phyloP scores from a whole-genome alignment of 768 basidiomycete genomes.

The Termitomyces eurrhizus region DNA sequence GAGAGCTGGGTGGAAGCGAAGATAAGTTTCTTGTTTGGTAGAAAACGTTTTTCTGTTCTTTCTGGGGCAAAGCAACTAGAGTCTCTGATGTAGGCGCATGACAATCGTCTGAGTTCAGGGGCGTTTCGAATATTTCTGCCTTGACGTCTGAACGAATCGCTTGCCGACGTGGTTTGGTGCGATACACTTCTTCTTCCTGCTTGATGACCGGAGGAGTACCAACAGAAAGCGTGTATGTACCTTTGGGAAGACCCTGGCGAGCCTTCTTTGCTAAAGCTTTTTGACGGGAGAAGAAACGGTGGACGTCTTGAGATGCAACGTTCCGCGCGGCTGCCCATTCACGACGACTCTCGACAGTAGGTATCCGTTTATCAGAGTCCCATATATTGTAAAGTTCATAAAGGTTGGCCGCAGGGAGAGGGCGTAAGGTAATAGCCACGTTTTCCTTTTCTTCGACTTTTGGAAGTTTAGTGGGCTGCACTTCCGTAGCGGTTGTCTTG shows the following conservation, averaged over 20 bases:
- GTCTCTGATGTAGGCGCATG: constrained; percentile 10
- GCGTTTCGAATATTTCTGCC: neutral
- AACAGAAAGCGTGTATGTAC: constrained; percentile 35
- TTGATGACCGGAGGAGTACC: constrained; percentile 28
- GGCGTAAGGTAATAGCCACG: neutral
- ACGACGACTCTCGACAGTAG: constrained; percentile 31
- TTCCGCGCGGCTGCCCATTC: constrained; percentile 37
- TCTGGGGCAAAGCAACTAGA: constrained; percentile 4
- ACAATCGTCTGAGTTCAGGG: neutral
- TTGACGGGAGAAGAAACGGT: constrained; percentile 37
- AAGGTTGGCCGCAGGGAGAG: constrained; percentile 21
- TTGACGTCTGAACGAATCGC: neutral
- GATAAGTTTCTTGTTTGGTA: neutral
- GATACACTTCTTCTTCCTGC: neutral
- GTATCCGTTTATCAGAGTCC: constrained; percentile 33
- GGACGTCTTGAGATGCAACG: constrained; percentile 27
- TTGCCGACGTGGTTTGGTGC: neutral
- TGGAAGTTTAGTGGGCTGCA: neutral
- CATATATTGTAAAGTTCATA: constrained; percentile 34
- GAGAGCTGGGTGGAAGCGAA: constrained; percentile 13
- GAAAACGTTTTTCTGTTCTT: neutral
- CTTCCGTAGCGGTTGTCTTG: neutral
- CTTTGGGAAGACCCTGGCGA: constrained; percentile 21
- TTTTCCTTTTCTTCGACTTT: constrained; percentile 10
- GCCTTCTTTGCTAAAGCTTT: constrained; percentile 25